Base-by-base conservation (phyloP, 2,329 filamentous ascomycete genomes). In the Penicillium capsulatum region DNA sequence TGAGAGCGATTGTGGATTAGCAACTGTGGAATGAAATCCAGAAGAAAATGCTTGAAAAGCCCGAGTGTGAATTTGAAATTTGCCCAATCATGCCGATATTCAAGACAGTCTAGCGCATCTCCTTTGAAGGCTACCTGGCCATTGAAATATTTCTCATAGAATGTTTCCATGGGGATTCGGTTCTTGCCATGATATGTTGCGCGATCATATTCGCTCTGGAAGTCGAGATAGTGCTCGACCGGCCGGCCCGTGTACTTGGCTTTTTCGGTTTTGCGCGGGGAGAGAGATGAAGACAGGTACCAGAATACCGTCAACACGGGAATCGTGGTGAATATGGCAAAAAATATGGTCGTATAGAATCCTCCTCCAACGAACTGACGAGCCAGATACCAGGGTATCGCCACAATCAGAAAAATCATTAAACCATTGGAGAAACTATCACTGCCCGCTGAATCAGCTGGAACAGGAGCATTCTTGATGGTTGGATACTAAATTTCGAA, bases 61-160 rank as follows among this genome's bases (percentile, higher is more conserved):
- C 81, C 76, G 59, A 84, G 69, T 48, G 91, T 96, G 71, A 97
- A 95, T 61, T 81, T 79, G 76, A 95, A 96, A 74, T 79, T 92
- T 54, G 88, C 87, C 92, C 92, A 97, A 68, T 98, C 92, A 65
- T 97, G 91, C 60, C 92, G 79, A 73, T 92, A 92, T 70, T 97
- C 92, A 68, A 97, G 71, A 32, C 86, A 75, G 62, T 97, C 91
- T 48, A 97, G 77, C 58, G 77, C 80, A 68, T 97, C 92, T 42
- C 89, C 90, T 67, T 95, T 97, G 77, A 96, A 91, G 56, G 95
- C 88, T 49, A 95, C 89, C 42, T 94, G 81, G 43, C 87, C 88
- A 61, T 92, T 84, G 69, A 97, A 94, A 76, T 96, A 97, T 84
- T 91, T 94, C 70, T 96, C 90, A 64, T 94, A 83, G 75, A 97